Evolutionary conservation across 129 eudicot genomes (phyloP), one percentile per base, ranked within the genome.

Genomic region (Centrapalus pauciflorus): DNA sequence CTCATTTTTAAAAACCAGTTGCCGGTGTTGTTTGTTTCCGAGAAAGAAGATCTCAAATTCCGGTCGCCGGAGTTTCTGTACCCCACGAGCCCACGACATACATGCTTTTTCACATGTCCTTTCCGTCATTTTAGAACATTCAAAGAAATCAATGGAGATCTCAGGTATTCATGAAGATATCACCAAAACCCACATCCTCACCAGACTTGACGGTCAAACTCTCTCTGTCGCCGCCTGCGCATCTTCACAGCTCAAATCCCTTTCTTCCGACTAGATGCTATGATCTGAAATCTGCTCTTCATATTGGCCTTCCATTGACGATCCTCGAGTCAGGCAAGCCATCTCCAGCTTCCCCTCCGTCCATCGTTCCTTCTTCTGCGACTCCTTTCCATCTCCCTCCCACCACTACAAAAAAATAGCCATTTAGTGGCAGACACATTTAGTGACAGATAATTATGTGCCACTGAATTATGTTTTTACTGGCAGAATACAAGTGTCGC

Each of bases 251-350:
- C 52, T 85, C 19, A 72, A 66, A n/a, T 46, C 70, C 66, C 78
- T 88, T 13, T 72, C 80, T 73, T 37, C 82, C 21, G 74, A 74
- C 14, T 67, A 82, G 0, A 12, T 34, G 3, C 76, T 88, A 0
- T 88, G 96, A 93, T 27, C 64, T 8, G 48, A 70, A 2, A 65
- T 82, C 6, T 85, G 92, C 57, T 55, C 68, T 71, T n/a, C 77
- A 29, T 68, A 65, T 20, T 88, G 93, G 89, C 81, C 77, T 0
- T 77, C 77, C 2, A 77, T 69, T 6, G 33, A 64, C 3, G 45
- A 77, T 40, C 33, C 62, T 24, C 7, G 35, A 6, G 56, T 71
- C 52, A 16, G 7, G 3, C 27, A 55, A 7, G 2, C 63, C 34
- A 55, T 77, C 54, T 25, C 67, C 21, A 34, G 37, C 10, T 77